These are phyloP conservation scores for Coelastrella sp. DNA, from an alignment of 139 green algal species.

Conservation along the genomic window DNA sequence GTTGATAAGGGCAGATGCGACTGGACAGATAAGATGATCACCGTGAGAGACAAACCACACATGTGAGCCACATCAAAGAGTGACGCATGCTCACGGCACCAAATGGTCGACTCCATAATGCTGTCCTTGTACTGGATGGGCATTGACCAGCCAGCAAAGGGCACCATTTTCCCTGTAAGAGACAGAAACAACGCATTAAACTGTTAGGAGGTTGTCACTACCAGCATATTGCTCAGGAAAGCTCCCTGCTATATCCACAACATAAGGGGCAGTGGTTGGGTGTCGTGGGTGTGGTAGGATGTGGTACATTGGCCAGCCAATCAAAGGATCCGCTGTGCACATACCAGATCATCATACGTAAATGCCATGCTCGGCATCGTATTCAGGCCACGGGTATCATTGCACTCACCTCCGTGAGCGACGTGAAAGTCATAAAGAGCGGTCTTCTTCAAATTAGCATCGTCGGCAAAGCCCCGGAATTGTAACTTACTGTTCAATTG, in stretches of 20 bases:
- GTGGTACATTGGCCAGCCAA: not conserved
- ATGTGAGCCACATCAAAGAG: slow-evolving; percentile 99
- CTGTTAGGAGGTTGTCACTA: too few species aligned
- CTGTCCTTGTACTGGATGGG: slow-evolving; percentile 98
- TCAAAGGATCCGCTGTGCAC: too few species aligned
- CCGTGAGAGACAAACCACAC: slow-evolving; percentile 94
- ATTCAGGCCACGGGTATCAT: not conserved
- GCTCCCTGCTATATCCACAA: too few species aligned
- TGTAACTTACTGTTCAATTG: not conserved
- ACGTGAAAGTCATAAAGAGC: slow-evolving; percentile 89
- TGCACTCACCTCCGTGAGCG: slow-evolving; percentile 73
- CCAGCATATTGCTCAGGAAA: too few species aligned
- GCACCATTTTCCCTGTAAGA: slow-evolving; percentile 93
- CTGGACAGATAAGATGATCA: slow-evolving; percentile 44
- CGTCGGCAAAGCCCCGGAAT: slow-evolving; percentile 23
- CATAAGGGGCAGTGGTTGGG: not conserved
- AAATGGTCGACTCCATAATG: slow-evolving; percentile 95
- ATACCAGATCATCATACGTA: too few species aligned
- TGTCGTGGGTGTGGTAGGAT: slow-evolving; percentile 1
- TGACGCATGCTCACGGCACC: slow-evolving; percentile 87
- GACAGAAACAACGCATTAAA: not conserved
- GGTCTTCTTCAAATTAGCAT: slow-evolving; percentile 77
- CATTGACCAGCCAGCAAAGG: slow-evolving; percentile 98
- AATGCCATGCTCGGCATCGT: not conserved
- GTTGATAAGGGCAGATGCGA: too few species aligned